Conservation (phyloP, 75 land plant species). For the Cupressus sempervirens region DNA sequence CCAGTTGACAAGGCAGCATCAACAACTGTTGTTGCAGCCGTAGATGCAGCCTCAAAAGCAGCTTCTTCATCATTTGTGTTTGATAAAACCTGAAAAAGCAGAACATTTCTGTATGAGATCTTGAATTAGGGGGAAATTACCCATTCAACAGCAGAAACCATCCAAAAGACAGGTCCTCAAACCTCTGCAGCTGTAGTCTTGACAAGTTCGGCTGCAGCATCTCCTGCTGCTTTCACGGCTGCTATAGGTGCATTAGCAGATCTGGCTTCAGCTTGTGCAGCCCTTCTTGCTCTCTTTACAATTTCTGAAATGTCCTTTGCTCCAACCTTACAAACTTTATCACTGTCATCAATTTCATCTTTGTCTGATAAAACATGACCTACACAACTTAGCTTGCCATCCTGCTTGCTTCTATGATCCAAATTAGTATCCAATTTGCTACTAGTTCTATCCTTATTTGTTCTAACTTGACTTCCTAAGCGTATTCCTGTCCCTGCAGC, state of each 20-base stretch:
- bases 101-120: not conserved
- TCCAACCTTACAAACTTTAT: constrained; percentile 54
- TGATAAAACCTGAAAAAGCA: constrained; percentile 46
- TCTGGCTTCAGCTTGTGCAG: constrained; percentile 95
- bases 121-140: not conserved
- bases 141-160: not conserved
- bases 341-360: constrained; percentile 59
- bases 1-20: constrained; percentile 83
- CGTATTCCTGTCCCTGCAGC: constrained; percentile 42
- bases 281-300: constrained; percentile 66
- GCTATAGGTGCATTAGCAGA: constrained; percentile 78
- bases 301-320: constrained; percentile 62
- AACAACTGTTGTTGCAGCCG: constrained; percentile 84
- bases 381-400: constrained; percentile 24
- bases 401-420: constrained; percentile 24
- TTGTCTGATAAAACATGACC: constrained; percentile 18
- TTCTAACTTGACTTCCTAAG: constrained; percentile 24
- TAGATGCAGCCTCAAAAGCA: constrained; percentile 74
- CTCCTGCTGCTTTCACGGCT: constrained; percentile 92
- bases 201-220: constrained; percentile 95
- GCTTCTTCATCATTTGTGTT: constrained; percentile 64
- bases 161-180: not conserved
- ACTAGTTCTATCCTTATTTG: constrained; percentile 27
- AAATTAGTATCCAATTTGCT: constrained; percentile 16
- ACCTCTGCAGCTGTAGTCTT: constrained; percentile 92